These are phyloP conservation scores for Collybiopsis luxurians DNA, from an alignment of 768 basidiomycete species.

Conservation along the genomic window DNA sequence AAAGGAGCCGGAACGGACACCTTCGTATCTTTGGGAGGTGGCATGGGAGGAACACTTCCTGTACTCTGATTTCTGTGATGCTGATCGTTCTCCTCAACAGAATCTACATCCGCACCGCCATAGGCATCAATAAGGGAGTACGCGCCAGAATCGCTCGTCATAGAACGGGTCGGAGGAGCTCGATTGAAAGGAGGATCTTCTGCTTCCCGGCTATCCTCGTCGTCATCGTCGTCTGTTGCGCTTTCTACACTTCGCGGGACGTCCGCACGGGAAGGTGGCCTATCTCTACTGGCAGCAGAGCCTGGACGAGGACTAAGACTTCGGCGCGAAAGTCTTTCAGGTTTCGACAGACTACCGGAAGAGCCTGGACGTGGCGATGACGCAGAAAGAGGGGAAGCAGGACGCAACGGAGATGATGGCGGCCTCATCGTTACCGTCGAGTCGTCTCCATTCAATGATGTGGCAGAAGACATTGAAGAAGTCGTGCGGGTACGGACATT, in stretches of 20 bases:
- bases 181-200: constrained; percentile 6
- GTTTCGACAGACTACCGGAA: constrained; percentile 14
- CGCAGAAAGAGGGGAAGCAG: constrained; percentile 3
- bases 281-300: constrained; percentile 33
- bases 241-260: constrained; percentile 74
- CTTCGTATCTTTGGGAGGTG: constrained; percentile 41
- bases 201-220: constrained; percentile 29
- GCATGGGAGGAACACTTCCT: constrained; percentile 31
- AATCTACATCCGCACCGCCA: not conserved
- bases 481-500: constrained; percentile 2
- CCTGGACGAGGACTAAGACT: not conserved
- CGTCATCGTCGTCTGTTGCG: constrained; percentile 65
- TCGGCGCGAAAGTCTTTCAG: not conserved
- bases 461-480: constrained; percentile 29
- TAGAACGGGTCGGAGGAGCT: constrained; percentile 16
- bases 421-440: constrained; percentile 39
- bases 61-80: constrained; percentile 3
- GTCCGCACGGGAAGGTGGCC: constrained; percentile 60
- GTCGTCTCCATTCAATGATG: constrained; percentile 32
- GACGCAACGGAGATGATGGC: constrained; percentile 27
- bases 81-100: not conserved
- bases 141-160: not conserved
- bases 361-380: constrained; percentile 13
- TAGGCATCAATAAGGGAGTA: constrained; percentile 4
- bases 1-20: constrained; percentile 16